Conservation (phyloP, 768 basidiomycete genomes). For the Termitomyces sp. region DNA sequence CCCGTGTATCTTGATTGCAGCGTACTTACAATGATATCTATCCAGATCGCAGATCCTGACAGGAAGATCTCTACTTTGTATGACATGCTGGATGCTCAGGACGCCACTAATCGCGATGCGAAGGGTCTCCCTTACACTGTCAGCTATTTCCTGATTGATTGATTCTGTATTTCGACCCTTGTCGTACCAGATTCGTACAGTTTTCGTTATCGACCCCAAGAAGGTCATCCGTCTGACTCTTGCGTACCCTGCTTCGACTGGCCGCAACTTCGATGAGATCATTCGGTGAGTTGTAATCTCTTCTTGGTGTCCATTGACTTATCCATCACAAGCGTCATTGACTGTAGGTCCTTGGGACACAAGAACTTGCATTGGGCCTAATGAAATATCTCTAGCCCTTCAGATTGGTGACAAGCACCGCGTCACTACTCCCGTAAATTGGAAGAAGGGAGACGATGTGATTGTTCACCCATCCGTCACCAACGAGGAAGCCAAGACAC, state of each 20-base stretch:
- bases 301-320: slow-evolving; percentile 5
- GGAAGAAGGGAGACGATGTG: slow-evolving; percentile 90
- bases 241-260: slow-evolving; percentile 93
- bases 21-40: not conserved
- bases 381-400: slow-evolving; percentile 44
- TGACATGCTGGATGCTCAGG: slow-evolving; percentile 96
- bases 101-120: slow-evolving; percentile 80
- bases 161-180: not conserved
- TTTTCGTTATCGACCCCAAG: slow-evolving; percentile 96
- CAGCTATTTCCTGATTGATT: slow-evolving; percentile 8
- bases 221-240: slow-evolving; percentile 88
- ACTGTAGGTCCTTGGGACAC: slow-evolving; percentile 36
- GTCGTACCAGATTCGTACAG: slow-evolving; percentile 75
- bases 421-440: slow-evolving; percentile 91
- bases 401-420: slow-evolving; percentile 86
- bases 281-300: slow-evolving; percentile 30
- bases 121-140: slow-evolving; percentile 95
- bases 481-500: slow-evolving; percentile 84
- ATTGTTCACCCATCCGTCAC: slow-evolving; percentile 84
- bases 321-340: slow-evolving; percentile 54
- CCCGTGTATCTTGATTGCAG: not conserved
- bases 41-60: slow-evolving; percentile 87
- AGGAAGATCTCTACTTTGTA: slow-evolving; percentile 82
- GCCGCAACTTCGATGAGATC: slow-evolving; percentile 81
- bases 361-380: slow-evolving; percentile 34